Evolutionary conservation across 2,329 filamentous ascomycete genomes (phyloP).

Genomic region (Aspergillus sp.): DNA sequence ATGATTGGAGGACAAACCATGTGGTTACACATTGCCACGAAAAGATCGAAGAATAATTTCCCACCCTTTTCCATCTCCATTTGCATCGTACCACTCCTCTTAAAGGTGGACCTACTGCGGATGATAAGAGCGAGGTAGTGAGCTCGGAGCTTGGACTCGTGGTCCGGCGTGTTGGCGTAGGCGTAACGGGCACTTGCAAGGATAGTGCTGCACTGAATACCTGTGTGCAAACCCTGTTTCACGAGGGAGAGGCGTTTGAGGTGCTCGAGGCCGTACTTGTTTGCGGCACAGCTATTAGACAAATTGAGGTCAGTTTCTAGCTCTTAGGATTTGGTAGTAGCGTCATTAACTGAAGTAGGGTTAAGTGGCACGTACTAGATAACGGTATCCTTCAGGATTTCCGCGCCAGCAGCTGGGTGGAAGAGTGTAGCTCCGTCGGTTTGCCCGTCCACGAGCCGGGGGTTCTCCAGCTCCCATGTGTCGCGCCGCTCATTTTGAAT

Average conservation of each 20-base stretch:
- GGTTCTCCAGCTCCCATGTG: conserved; percentile 77
- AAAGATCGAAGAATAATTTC: conserved; percentile 88
- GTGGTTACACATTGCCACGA: conserved; percentile 89
- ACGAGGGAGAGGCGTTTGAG: conserved; percentile 80
- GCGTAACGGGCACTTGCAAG: conserved; percentile 84
- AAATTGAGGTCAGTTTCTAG: not conserved
- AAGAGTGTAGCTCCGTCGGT: conserved; percentile 66
- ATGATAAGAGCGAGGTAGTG: conserved; percentile 94
- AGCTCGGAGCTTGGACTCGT: conserved; percentile 83
- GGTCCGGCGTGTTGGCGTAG: conserved; percentile 84
- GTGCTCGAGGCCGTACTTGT: conserved; percentile 79
- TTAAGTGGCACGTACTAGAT: conserved; percentile 61
- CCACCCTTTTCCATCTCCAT: conserved; percentile 88
- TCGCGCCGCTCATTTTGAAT: conserved; percentile 78
- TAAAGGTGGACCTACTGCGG: conserved; percentile 81
- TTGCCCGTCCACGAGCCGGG: conserved; percentile 42
- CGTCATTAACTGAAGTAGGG: not conserved
- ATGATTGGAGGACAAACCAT: conserved; percentile 59
- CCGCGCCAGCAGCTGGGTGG: conserved; percentile 62
- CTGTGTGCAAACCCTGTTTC: conserved; percentile 85
- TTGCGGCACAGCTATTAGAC: conserved; percentile 66
- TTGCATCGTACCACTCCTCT: conserved; percentile 93
- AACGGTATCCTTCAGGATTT: conserved; percentile 82
- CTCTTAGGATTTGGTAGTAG: not conserved
- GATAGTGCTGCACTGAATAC: conserved; percentile 82